Evolutionary conservation across 1,284 basidiomycete species (phyloP).

Genomic region (Gymnopus androsaceus): DNA sequence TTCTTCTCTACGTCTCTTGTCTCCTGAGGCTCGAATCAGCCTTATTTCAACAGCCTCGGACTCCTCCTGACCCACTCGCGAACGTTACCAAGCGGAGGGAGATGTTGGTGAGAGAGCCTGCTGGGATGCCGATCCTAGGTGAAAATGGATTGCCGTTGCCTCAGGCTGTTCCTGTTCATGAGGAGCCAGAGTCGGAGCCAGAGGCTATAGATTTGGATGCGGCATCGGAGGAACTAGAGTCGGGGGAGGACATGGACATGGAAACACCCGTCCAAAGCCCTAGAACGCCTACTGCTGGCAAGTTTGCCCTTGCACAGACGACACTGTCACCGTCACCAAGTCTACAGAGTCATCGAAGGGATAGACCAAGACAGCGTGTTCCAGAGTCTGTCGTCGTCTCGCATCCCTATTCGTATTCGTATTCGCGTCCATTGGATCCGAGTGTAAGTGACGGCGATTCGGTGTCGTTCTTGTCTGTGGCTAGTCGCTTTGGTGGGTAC

Average conservation of each 20-base stretch:
- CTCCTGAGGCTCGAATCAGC: too few species aligned
- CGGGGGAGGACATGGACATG: not conserved
- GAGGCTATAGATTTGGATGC: too few species aligned
- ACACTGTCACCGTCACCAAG: not conserved
- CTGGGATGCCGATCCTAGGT: slow-evolving; percentile 4
- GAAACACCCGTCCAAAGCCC: slow-evolving; percentile 7
- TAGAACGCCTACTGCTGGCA: not conserved
- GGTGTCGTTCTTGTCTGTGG: slow-evolving; percentile 1
- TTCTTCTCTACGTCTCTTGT: not conserved
- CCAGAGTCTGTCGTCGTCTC: not conserved
- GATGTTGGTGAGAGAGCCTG: not conserved
- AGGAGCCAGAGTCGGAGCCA: too few species aligned
- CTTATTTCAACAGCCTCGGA: too few species aligned
- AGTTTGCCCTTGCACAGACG: not conserved
- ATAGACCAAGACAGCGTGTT: not conserved
- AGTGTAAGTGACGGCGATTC: not conserved
- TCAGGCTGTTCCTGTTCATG: too few species aligned
- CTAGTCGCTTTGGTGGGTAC: too few species aligned
- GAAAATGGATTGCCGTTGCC: not conserved
- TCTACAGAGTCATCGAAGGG: not conserved
- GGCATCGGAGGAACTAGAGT: not conserved
- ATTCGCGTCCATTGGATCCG: slow-evolving; percentile 3
- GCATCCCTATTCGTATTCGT: too few species aligned
- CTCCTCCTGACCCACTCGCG: not conserved
- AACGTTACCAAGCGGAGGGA: not conserved